Evolutionary conservation across 768 basidiomycete species (phyloP), one percentile per base, ranked within the genome.

Genomic region (Lactifluus echinatus): DNA sequence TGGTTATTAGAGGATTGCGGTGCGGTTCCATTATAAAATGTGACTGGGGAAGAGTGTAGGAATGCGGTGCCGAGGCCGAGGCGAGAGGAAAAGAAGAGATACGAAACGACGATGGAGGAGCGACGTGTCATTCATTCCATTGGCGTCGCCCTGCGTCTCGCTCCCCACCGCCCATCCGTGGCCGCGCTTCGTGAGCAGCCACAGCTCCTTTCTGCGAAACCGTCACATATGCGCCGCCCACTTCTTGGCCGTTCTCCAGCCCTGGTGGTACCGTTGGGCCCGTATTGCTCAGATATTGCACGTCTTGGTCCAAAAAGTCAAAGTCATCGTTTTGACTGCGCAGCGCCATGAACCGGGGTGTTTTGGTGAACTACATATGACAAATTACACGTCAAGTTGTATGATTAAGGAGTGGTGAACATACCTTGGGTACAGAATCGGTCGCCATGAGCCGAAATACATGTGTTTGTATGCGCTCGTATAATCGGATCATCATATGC

Each of bases 381-480:
- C 5, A 2, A 57, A 48, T 14, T 54, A 39, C 36, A 21, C 53
- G 58, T n/a, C 17, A 23, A 17, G 21, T 28, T 14, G n/a, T n/a
- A 17, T 14, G 37, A 5, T 21, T 15, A 17, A 58, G 57, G 46
- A 57, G 46, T 15, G 59, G 60, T 60, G 39, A 55, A 36, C 7
- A 17, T 37, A 89, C 90, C 79, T 95, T 95, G 14, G 96, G 96
- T n/a, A 99, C 87, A 7, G 95, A 97, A 71, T 99, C 96, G 55
- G 94, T 95, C 17, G 96, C 93, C 90, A 99, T 95, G 65, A 99
- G 69, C 46, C 95, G 82, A 77, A 98, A 98, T 62, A 98, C 93
- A 66, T 98, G 94, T 21, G 79, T 87, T 72, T 98, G 96, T 54
- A 99, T 99, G 55, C 94, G 84, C 71, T 94, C 94, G 70, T 98